Evolutionary conservation across 306 rosid species (phyloP).

Genomic region (Acmispon strigosus): DNA sequence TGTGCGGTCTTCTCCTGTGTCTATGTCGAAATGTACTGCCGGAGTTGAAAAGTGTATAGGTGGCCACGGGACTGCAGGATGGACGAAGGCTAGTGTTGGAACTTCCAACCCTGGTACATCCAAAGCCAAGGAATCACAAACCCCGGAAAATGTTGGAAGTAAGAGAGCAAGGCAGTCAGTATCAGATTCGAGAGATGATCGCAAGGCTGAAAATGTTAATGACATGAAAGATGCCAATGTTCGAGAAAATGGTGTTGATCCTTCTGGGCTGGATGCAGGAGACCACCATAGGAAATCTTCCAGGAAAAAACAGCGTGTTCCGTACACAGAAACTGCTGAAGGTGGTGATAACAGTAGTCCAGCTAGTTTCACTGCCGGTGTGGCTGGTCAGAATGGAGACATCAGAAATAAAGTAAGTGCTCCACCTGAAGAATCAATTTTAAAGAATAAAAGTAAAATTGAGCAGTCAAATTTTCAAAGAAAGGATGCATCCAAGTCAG

Average conservation of each 20-base stretch:
- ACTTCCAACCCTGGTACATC: slow-evolving; percentile 24
- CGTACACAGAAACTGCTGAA: slow-evolving; percentile 24
- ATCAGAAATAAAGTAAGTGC: slow-evolving; percentile 6
- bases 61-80: slow-evolving; percentile 24
- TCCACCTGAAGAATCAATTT: slow-evolving; percentile 25
- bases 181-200: slow-evolving; percentile 28
- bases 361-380: slow-evolving; percentile 1
- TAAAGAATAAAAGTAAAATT: slow-evolving; percentile 20
- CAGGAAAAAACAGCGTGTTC: slow-evolving; percentile 41
- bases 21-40: slow-evolving; percentile 28
- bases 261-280: slow-evolving; percentile 20
- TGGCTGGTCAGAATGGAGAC: slow-evolving; percentile 1
- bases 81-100: slow-evolving; percentile 28
- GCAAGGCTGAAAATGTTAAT: slow-evolving; percentile 20
- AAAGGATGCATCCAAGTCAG: slow-evolving; percentile 30
- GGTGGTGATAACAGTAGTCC: slow-evolving; percentile 23
- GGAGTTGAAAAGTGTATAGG: slow-evolving; percentile 34
- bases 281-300: slow-evolving; percentile 34
- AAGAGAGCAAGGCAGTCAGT: slow-evolving; percentile 45
- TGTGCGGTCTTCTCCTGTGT: slow-evolving; percentile 9
- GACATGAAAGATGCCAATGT: slow-evolving; percentile 13
- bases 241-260: slow-evolving; percentile 25
- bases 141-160: slow-evolving; percentile 25
- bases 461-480: slow-evolving; percentile 19
- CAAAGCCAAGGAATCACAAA: slow-evolving; percentile 31